These are phyloP conservation scores for Aspergillus campestris DNA, from an alignment of 495 filamentous ascomycete genomes.

Conservation along the genomic window DNA sequence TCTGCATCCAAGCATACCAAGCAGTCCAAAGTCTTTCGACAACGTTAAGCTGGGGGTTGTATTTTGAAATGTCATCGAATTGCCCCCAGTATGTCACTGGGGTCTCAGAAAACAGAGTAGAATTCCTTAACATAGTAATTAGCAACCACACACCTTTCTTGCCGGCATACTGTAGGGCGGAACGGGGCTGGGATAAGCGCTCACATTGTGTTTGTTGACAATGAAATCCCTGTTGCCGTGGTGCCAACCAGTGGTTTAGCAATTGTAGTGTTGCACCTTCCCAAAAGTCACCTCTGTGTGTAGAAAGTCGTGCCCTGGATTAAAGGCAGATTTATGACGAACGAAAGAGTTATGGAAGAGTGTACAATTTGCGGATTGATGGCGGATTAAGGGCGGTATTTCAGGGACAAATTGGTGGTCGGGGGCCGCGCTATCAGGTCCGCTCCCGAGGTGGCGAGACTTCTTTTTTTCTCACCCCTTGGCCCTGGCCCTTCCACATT, in stretches of 20 bases:
- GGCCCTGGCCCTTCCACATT: constrained; percentile 7
- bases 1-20: constrained; percentile 98
- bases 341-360: background rate
- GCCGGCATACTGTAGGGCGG: background rate
- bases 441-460: constrained; percentile 38
- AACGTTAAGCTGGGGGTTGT: constrained; percentile 80
- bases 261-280: background rate
- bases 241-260: background rate
- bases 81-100: constrained; percentile 66
- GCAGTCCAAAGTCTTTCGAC: constrained; percentile 84
- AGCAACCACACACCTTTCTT: background rate
- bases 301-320: too few relatives aligned
- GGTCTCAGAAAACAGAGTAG: constrained; percentile 42
- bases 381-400: constrained; percentile 8
- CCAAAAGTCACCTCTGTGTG: too few relatives aligned
- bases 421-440: constrained; percentile 12
- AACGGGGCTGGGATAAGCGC: background rate
- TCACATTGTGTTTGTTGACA: constrained; percentile 3
- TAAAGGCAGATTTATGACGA: too few relatives aligned
- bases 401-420: constrained; percentile 11
- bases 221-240: background rate
- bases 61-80: constrained; percentile 77
- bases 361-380: background rate
- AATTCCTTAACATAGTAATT: constrained; percentile 37
- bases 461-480: constrained; percentile 17